Base-by-base conservation (phyloP, 805 yeast species). In the Hanseniaspora lindneri region DNA sequence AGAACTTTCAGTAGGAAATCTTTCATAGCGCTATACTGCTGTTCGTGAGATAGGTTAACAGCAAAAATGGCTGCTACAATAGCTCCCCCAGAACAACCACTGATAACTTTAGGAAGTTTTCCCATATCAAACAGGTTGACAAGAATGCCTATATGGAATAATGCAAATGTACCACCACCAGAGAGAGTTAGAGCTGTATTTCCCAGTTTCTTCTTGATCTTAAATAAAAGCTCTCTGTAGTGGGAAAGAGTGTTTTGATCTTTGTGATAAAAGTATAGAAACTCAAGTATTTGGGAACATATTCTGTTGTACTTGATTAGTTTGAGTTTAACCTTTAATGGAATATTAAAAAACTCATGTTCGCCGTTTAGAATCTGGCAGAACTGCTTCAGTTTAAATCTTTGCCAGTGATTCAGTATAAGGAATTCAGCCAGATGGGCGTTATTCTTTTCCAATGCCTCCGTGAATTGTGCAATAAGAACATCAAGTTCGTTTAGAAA, bases 41-140 rank as follows among this genome's bases (percentile, higher is more conserved):
- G 29, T 66, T 63, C 29, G 72, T 59, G n/a, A 51, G 79, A 79
- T 9, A 80, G 75, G 58, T 82, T 85, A 16, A 83, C 80, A 58
- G 95, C 86, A 41, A 92, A 69, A 16, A 92, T 77, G 42, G 95
- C 76, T 17, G 97, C 96, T 41, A 92, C 80, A 46, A 92, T 88
- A 1, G 96, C 87, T 16, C 99, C 99, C 0, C 96, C 95, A 21
- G 95, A 85, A 13, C 95, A 83, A 1, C 99, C 98, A 41, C 95
- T 83, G 14, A 92, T 77, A 32, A 92, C 83, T 42, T 83, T 73
- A 0, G 99, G 99, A 21, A 89, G 66, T 20, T 87, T 67, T 47
- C 81, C 79, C 44, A 75, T 72, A 55, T 85, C 92, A 35, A 81
- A 65, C 27, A 92, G 69, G 2, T 92, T 83, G 4, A 85, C 77